Evolutionary conservation across 2,329 filamentous ascomycete species (phyloP).

Genomic region (Colletotrichum higginsianum): DNA sequence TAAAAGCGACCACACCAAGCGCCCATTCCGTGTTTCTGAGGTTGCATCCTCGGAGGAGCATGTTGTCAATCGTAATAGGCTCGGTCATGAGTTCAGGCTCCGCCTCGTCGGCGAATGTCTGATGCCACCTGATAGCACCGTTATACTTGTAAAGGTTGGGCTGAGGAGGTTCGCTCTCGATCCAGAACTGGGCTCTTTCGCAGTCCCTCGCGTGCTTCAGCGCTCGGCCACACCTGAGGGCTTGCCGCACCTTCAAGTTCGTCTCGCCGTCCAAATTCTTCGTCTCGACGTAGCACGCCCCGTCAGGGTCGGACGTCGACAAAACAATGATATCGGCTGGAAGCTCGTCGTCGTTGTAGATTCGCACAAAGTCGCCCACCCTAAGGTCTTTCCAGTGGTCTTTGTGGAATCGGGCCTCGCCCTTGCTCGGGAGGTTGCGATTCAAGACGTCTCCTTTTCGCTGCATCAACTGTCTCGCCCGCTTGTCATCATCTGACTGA

Average conservation of each 20-base stretch:
- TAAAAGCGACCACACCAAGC: conserved; percentile 92
- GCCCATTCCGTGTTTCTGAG: conserved; percentile 97
- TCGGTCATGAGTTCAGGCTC: conserved; percentile 86
- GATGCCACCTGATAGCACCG: conserved; percentile 89
- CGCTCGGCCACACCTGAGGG: conserved; percentile 85
- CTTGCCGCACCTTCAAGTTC: conserved; percentile 94
- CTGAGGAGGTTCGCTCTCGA: conserved; percentile 93
- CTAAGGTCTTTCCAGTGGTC: conserved; percentile 96
- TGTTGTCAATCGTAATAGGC: conserved; percentile 93
- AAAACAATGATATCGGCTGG: conserved; percentile 94
- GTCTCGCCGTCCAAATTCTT: conserved; percentile 99
- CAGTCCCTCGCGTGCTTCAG: conserved; percentile 94
- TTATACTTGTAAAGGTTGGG: conserved; percentile 97
- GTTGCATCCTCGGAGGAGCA: conserved; percentile 93
- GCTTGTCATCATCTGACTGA: conserved; percentile 52
- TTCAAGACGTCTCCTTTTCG: conserved; percentile 79
- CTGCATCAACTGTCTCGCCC: conserved; percentile 57
- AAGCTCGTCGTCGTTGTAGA: conserved; percentile 96
- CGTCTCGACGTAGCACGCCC: conserved; percentile 96
- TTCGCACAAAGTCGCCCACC: conserved; percentile 95
- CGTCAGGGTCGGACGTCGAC: conserved; percentile 93
- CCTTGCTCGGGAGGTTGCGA: conserved; percentile 73
- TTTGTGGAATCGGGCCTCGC: conserved; percentile 88
- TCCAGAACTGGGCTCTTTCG: conserved; percentile 86
- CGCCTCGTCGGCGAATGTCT: conserved; percentile 75